These are phyloP conservation scores for Vitis labrusca DNA, from an alignment of 164 flowering plant genomes.

Conservation along the genomic window DNA sequence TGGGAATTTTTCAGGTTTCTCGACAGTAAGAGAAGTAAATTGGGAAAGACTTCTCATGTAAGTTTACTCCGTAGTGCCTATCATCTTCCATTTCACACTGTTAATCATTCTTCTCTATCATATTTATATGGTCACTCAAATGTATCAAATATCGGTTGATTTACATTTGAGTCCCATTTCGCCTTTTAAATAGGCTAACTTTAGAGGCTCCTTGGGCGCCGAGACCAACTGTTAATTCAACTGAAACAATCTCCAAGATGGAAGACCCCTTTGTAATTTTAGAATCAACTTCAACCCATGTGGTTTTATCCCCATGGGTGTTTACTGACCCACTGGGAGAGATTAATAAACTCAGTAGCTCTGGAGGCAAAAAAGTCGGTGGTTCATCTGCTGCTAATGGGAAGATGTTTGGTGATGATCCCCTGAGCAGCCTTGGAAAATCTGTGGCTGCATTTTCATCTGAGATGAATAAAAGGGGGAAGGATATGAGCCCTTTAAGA, in stretches of 20 bases:
- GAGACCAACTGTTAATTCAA: constrained; percentile 30
- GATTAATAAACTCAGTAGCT: constrained; percentile 35
- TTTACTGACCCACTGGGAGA: constrained; percentile 59
- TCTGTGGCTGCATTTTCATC: constrained; percentile 47
- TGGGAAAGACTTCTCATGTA: too few relatives aligned
- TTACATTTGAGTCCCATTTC: too few relatives aligned
- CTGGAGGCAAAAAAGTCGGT: constrained; percentile 34
- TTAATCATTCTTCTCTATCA: too few relatives aligned
- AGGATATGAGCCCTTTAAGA: constrained; percentile 42
- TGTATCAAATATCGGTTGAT: too few relatives aligned
- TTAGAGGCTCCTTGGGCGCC: constrained; percentile 31
- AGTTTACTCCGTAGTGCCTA: too few relatives aligned
- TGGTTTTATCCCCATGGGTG: constrained; percentile 36
- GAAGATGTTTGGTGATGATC: constrained; percentile 60
- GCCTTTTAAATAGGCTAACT: constrained; percentile 35
- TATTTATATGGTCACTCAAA: too few relatives aligned
- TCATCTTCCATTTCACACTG: too few relatives aligned
- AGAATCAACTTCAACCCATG: constrained; percentile 43
- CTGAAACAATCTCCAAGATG: constrained; percentile 33
- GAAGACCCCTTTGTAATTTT: constrained; percentile 75
- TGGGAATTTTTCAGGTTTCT: too few relatives aligned
- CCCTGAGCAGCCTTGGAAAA: constrained; percentile 47
- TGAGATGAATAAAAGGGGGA: constrained; percentile 29
- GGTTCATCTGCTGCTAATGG: constrained; percentile 37
- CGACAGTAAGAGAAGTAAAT: too few relatives aligned